These are phyloP conservation scores for Leucosporidium yakuticum DNA, from an alignment of 768 basidiomycete species.

Conservation along the genomic window DNA sequence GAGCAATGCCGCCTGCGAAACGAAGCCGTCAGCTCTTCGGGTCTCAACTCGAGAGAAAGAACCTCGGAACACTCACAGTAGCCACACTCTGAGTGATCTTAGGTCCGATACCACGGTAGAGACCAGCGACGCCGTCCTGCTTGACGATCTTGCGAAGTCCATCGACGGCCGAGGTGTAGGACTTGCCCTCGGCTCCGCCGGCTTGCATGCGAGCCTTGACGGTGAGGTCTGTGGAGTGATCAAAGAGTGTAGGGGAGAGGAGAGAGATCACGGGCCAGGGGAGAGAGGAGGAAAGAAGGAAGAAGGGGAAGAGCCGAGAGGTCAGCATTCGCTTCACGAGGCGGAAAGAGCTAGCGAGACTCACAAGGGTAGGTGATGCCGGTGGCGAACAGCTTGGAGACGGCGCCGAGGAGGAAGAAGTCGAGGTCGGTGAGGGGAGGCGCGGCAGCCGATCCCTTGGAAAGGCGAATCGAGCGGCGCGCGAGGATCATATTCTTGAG, in stretches of 20 bases:
- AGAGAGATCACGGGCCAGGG: background rate
- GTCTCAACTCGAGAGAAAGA: background rate
- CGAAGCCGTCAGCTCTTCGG: background rate
- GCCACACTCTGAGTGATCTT: slow-evolving; percentile 54
- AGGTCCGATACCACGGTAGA: slow-evolving; percentile 79
- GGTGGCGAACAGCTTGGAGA: slow-evolving; percentile 71
- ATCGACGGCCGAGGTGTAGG: slow-evolving; percentile 68
- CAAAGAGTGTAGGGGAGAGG: background rate
- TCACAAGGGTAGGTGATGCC: slow-evolving; percentile 65
- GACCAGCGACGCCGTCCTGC: slow-evolving; percentile 71
- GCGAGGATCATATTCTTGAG: slow-evolving; percentile 75
- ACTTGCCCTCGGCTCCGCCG: slow-evolving; percentile 59
- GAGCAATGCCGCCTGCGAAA: slow-evolving; percentile 57
- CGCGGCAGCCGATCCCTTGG: slow-evolving; percentile 45
- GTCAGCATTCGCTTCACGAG: slow-evolving; percentile 1
- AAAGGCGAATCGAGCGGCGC: slow-evolving; percentile 55
- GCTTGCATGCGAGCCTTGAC: slow-evolving; percentile 75
- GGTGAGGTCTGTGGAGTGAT: slow-evolving; percentile 39
- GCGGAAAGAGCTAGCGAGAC: slow-evolving; percentile 33
- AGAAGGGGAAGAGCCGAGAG: background rate
- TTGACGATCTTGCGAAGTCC: slow-evolving; percentile 71
- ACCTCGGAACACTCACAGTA: slow-evolving; percentile 14
- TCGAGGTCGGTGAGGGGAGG: slow-evolving; percentile 69
- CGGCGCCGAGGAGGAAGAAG: slow-evolving; percentile 88
- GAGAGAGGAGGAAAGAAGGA: background rate